Evolutionary conservation across 345 rosid genomes (phyloP), one percentile per base, ranked within the genome.

Genomic region (Lepidium africanum): DNA sequence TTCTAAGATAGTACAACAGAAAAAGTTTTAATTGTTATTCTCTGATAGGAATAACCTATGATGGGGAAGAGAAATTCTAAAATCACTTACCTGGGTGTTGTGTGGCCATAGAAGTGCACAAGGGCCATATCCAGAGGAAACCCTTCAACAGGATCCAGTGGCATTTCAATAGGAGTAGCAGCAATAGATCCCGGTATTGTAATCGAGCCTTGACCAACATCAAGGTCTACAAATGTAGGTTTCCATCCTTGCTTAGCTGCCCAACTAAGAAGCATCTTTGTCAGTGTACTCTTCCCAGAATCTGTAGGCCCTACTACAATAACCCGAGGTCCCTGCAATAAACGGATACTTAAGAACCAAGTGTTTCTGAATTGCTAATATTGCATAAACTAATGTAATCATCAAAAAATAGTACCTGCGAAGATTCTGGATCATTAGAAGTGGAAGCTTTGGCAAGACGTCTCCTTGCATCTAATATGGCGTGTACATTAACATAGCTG

Each of bases 181-280:
- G 96, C 96, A 70, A 93, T 87, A 72, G 83, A 71, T 65, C 96
- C 97, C 5, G 99, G 97, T 59, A 76, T 68, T 14, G 97, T 88
- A 65, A 94, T 88, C 14, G 90, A 78, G 52, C 99, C 99, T 86
- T 91, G 97, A 47, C 97, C 97, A 64, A 93, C 79, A 80, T 94
- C 97, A 80, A 90, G 81, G 80, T 87, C 96, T 33, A 90, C 91
- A 80, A 72, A 93, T 21, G 89, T 88, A 71, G 92, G 96, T 74
- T 88, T 86, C 88, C 87, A 93, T 40, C 94, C 96, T 48, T 77
- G 92, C 78, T 90, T 93, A 57, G 96, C 95, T 51, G 97, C 92
- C 97, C 98, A 93, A 72, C 97, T 93, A 41, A 94, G 89, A 65
- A 94, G 99, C 95, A 94, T 94, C 69, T 82, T 88, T 2, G 91